Evolutionary conservation across 2,329 filamentous ascomycete genomes (phyloP), one percentile per base, ranked within the genome.

Genomic region (Fusarium sulawesiense): DNA sequence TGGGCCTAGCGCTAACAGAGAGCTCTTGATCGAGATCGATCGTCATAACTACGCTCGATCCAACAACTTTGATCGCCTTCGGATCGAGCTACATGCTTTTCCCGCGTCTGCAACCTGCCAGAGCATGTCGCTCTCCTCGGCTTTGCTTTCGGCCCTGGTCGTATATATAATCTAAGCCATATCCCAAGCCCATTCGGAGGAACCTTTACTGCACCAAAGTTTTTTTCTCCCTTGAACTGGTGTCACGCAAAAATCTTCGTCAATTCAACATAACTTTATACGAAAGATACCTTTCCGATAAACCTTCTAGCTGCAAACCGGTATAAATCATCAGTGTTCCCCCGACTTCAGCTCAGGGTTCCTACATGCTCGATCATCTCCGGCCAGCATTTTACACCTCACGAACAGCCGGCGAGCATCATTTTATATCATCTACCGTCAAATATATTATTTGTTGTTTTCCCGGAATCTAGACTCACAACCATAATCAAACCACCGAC

Each of bases 11-110:
- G 67, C 73, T 76, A 76, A 72, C 71, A 66, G 40, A 23, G 61
- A 54, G 56, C 56, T 69, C 37, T 49, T 40, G 74, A 76, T 77
- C 75, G 73, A 76, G 75, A 76, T 76, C 75, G 75, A 76, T 76
- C 75, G 66, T 67, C 75, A 68, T 72, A 71, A 60, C 56, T 68
- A 71, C 58, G 60, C 66, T 70, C 73, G 72, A 76, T 76, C 72
- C 67, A 60, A 68, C 54, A 60, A 32, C 54, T 56, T 66, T 49
- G 71, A 76, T 76, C 65, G 67, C 40, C 57, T 66, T 63, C 51
- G 68, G 68, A 74, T 74, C 72, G 72, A 68, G 60, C 45, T 71
- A 63, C 68, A 59, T 54, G 60, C 54, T 20, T 54, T 54, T 62
- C 37, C 51, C 46, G 68, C 57, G 21, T 46, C 53, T 59, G 56